Base-by-base conservation (phyloP, 2,329 filamentous ascomycete genomes). In the Fusarium sp. region DNA sequence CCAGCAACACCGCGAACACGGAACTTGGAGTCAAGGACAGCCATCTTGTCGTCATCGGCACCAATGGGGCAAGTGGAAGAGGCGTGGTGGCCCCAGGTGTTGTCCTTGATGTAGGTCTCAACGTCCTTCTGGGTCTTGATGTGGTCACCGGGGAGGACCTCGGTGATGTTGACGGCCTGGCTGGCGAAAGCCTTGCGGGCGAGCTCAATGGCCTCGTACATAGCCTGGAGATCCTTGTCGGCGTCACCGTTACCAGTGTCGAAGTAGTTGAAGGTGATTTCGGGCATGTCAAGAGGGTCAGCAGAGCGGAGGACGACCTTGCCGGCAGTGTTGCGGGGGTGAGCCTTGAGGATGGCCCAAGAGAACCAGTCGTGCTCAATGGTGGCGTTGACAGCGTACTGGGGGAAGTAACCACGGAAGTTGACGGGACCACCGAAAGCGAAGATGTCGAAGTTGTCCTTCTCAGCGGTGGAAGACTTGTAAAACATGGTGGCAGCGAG, bases 221-320 rank as follows among this genome's bases (percentile, higher is more conserved):
- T 69, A 1, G 88, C 87, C 48, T 88, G 84, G 11, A 87, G 74
- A 48, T 88, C 84, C 32, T 82, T 80, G 0, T 78, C 78, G 6
- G 82, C 80, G 9, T 86, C 85, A 24, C 84, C 81, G 22, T 76
- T 80, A 22, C 86, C 86, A 0, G 82, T 80, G 48, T 84, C 82
- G 79, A 87, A 90, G 77, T 85, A 90, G 77, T 88, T 87, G 81
- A 90, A 91, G 52, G 82, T 81, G 69, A 93, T 91, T 8, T 85
- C 77, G 0, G 91, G 91, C 5, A 84, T 81, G 57, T 92, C 90
- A 1, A 87, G 85, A 1, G 91, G 90, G 74, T 93, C 86, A 0
- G 85, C 79, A 0, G 87, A 90, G 18, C 82, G 82, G 8, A 94
- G 85, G 6, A 78, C 84, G 6, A 94, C 90, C 2, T 84, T 86